Percentiles rank a stretch among this genome's conserved stretches.
Evolutionary conservation across 768 basidiomycete genomes (phyloP).

Genomic region (Clavulina sp.): DNA sequence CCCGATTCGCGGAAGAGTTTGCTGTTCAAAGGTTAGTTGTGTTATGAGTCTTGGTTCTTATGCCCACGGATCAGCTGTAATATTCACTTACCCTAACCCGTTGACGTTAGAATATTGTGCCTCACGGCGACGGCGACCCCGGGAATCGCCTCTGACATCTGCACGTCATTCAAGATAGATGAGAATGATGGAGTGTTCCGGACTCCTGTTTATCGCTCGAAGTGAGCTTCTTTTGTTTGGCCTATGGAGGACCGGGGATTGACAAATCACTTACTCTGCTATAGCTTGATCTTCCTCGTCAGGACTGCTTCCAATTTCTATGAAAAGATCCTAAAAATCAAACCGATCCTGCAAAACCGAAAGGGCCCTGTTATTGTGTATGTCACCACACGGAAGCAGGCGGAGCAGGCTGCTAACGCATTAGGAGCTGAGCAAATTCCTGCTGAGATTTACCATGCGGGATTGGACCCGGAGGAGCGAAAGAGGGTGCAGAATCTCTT

Average conservation of each 20-base stretch:
- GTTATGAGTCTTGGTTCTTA: not conserved
- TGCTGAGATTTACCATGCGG: conserved; percentile 26
- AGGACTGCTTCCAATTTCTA: conserved; percentile 18
- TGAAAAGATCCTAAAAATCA: conserved; percentile 17
- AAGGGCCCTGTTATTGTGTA: conserved; percentile 31
- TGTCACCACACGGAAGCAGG: conserved; percentile 27
- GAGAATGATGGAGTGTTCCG: conserved; percentile 24
- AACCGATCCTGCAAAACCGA: conserved; percentile 22
- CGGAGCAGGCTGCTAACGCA: conserved; percentile 21
- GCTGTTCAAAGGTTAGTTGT: conserved; percentile 28
- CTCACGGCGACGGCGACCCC: conserved; percentile 31
- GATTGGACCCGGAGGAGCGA: conserved; percentile 21
- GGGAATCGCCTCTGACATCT: conserved; percentile 27
- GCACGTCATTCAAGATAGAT: conserved; percentile 27
- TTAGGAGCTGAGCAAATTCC: conserved; percentile 18
- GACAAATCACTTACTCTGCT: too few relatives aligned
- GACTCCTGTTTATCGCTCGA: conserved; percentile 28
- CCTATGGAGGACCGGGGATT: not conserved
- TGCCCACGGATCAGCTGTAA: too few relatives aligned
- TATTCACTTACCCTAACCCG: too few relatives aligned
- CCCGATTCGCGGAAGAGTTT: conserved; percentile 30
- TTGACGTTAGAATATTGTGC: conserved; percentile 19
- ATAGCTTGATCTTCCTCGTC: conserved; percentile 23
- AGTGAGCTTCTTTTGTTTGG: conserved; percentile 19
- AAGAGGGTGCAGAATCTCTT: conserved; percentile 23